These are phyloP conservation scores for Nannochloris sp. DNA, from an alignment of 139 green algal species.

Conservation along the genomic window DNA sequence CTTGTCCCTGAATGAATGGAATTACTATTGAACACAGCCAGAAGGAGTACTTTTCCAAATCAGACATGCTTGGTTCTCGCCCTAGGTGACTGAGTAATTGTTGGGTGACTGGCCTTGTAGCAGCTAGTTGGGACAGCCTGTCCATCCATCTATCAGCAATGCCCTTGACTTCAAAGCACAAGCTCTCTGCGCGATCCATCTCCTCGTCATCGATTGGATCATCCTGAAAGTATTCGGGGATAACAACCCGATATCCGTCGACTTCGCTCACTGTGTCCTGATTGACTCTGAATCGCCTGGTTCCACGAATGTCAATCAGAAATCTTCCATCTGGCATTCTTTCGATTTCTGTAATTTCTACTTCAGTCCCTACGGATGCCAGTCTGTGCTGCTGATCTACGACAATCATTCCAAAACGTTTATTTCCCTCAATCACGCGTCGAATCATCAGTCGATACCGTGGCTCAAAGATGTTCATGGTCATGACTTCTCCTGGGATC, in stretches of 20 bases:
- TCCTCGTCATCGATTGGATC: constrained; percentile 7
- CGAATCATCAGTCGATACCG: constrained; percentile 86
- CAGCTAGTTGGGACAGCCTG: constrained; percentile 13
- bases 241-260: constrained; percentile 66
- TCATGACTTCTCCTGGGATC: constrained; percentile 72
- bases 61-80: constrained; percentile 21
- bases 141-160: background rate
- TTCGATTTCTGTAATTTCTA: constrained; percentile 68
- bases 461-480: constrained; percentile 95
- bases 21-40: constrained; percentile 33
- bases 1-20: constrained; percentile 1
- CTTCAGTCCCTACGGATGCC: constrained; percentile 45
- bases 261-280: constrained; percentile 32
- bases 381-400: constrained; percentile 20
- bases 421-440: constrained; percentile 61
- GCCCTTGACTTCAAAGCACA: background rate
- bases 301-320: constrained; percentile 58
- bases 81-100: constrained; percentile 32
- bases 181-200: constrained; percentile 10
- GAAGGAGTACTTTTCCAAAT: constrained; percentile 37
- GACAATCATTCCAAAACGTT: constrained; percentile 65
- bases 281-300: constrained; percentile 40
- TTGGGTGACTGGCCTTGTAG: constrained; percentile 8
- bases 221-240: constrained; percentile 22
- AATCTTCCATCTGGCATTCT: constrained; percentile 65